Evolutionary conservation across 768 basidiomycete genomes (phyloP).

Genomic region (Suillus hirtellus): DNA sequence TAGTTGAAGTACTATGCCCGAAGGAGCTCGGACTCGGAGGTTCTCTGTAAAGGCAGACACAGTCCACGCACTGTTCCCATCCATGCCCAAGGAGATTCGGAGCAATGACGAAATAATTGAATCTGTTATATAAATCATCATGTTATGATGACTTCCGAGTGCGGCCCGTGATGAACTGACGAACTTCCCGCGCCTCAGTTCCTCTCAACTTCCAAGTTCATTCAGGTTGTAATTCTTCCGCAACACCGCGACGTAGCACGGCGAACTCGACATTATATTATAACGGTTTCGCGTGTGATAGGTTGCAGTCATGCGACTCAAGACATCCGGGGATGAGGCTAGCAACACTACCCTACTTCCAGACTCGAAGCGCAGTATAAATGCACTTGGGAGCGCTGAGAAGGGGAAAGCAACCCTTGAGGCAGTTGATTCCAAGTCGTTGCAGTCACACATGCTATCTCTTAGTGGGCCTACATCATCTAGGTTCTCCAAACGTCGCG

Average conservation of each 20-base stretch:
- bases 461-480: not conserved
- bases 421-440: not conserved
- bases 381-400: not conserved
- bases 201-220: not conserved
- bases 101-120: not conserved
- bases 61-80: not conserved
- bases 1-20: conserved; percentile 14
- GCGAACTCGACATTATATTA: no score
- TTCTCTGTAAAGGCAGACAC: conserved; percentile 12
- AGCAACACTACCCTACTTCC: not conserved
- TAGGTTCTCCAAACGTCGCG: conserved; percentile 8
- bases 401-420: conserved; percentile 7
- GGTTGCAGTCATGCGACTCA: not conserved
- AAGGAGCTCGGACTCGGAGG: conserved; percentile 3
- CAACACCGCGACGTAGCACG: not conserved
- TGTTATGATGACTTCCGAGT: no score
- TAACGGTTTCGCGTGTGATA: conserved; percentile 2
- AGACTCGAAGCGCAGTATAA: conserved; percentile 6
- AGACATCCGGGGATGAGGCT: conserved; percentile 4
- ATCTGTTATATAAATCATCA: not conserved
- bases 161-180: not conserved
- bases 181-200: not conserved
- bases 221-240: not conserved
- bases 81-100: not conserved
- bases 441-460: conserved; percentile 11